Conservation (phyloP, 805 yeast species). For the Yarrowia sp. region DNA sequence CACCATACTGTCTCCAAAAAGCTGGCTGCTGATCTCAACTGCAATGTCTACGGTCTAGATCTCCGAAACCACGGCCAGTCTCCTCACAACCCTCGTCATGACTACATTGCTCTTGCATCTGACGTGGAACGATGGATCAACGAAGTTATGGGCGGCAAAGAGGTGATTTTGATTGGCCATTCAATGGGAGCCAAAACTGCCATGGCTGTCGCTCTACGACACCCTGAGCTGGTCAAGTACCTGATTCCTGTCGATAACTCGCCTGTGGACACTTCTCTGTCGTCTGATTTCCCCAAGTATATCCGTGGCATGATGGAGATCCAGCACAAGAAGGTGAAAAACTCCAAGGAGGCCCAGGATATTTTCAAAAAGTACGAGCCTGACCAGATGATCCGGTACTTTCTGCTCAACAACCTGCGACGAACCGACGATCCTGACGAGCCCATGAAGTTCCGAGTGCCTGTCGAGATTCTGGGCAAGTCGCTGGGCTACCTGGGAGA, state of each 20-base stretch:
- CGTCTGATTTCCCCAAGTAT: slow-evolving; percentile 63
- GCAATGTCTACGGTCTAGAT: slow-evolving; percentile 48
- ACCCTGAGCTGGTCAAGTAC: slow-evolving; percentile 58
- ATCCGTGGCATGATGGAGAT: slow-evolving; percentile 60
- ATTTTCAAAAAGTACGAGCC: slow-evolving; percentile 61
- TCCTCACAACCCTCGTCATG: slow-evolving; percentile 68
- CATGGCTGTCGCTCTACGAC: slow-evolving; percentile 74
- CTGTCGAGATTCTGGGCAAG: slow-evolving; percentile 64
- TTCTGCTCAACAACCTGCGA: slow-evolving; percentile 66
- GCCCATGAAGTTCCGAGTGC: slow-evolving; percentile 52
- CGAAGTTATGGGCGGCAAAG: slow-evolving; percentile 40
- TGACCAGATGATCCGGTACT: slow-evolving; percentile 61
- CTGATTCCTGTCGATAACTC: slow-evolving; percentile 85
- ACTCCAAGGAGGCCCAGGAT: slow-evolving; percentile 64
- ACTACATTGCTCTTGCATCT: slow-evolving; percentile 75
- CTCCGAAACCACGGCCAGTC: slow-evolving; percentile 91
- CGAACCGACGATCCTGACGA: slow-evolving; percentile 42
- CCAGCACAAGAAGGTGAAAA: slow-evolving; percentile 44
- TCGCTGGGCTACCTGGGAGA: slow-evolving; percentile 60
- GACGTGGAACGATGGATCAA: slow-evolving; percentile 75
- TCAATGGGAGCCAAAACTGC: slow-evolving; percentile 85
- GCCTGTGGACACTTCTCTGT: slow-evolving; percentile 63
- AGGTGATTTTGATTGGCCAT: slow-evolving; percentile 42
- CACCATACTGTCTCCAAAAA: slow-evolving; percentile 67
- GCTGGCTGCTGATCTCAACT: slow-evolving; percentile 38